Evolutionary conservation across 257 asterid species (phyloP).

Genomic region (Gardenia jasminoides): DNA sequence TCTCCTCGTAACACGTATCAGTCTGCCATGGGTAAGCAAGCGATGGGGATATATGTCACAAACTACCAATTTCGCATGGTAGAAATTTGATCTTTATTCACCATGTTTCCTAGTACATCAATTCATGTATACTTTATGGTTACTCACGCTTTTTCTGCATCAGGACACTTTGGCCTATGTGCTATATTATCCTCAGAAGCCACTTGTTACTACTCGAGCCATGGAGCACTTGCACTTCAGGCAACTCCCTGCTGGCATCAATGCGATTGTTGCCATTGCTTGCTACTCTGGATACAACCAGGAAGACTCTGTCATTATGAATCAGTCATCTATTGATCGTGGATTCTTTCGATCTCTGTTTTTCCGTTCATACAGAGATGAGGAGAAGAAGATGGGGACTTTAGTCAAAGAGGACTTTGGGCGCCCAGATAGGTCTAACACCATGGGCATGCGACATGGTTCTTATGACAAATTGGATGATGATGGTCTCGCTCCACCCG

Average conservation of each 20-base stretch:
- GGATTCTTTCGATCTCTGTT: slow-evolving; percentile 92
- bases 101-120: slow-evolving; percentile 1
- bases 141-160: slow-evolving; percentile 4
- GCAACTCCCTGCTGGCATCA: slow-evolving; percentile 97
- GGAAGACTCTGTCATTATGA: slow-evolving; percentile 98
- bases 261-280: slow-evolving; percentile 92
- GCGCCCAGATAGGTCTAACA: slow-evolving; percentile 86
- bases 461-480: slow-evolving; percentile 94
- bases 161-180: slow-evolving; percentile 98
- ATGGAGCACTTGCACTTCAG: slow-evolving; percentile 98
- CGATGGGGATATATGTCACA: slow-evolving; percentile 96
- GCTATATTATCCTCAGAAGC: slow-evolving; percentile 93
- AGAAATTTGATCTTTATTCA: slow-evolving; percentile 24
- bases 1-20: slow-evolving; percentile 99
- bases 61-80: slow-evolving; percentile 98
- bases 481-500: slow-evolving; percentile 98
- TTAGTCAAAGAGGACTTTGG: slow-evolving; percentile 97
- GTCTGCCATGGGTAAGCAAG: slow-evolving; percentile 99
- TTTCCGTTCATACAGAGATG: slow-evolving; percentile 94
- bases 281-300: slow-evolving; percentile 97
- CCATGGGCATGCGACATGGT: slow-evolving; percentile 99
- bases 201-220: slow-evolving; percentile 97
- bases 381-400: slow-evolving; percentile 98
- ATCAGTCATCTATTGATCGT: slow-evolving; percentile 94
- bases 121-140: slow-evolving; percentile 3